Base-by-base conservation (phyloP, 768 basidiomycete genomes). In the Mrakia blollopis region DNA sequence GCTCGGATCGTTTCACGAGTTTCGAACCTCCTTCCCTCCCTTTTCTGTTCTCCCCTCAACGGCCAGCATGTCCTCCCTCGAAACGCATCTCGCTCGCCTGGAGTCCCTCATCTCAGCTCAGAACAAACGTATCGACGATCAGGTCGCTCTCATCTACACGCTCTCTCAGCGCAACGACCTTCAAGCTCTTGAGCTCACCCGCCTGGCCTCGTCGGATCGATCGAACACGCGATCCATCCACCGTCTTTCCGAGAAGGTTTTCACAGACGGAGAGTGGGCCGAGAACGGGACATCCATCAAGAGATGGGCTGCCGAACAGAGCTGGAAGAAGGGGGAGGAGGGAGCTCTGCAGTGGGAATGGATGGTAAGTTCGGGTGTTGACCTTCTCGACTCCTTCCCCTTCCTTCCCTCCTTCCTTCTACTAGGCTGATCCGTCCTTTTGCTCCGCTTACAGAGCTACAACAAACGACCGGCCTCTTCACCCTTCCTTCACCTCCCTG, bases 291-390 rank as follows among this genome's bases (percentile, higher is more conserved):
- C 65, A 2, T 25, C 21, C 9, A 7, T 41, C 65, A 35, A 37
- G 39, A 35, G 65, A 68, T 37, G 35, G 35, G 23, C 35, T 18
- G 35, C 65, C 1, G 65, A 39, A n/a, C 37, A 68, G 65, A 68
- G 39, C 18, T 68, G 65, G 65, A 68, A 41, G 65, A 25, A 39
- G 35, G 65, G 65, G 9, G 65, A 39, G 18, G 65, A 68, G 35
- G 65, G 65, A 39, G 32, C 65, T 18, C 32, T 39, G 1, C 21
- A 25, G 10, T 68, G 65, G 65, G 65, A 68, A 23, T 68, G 65
- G 65, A 35, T 39, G 37, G 65, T 68, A 7, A 18, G 65, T 44
- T 14, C 44, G 14, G n/a, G 7, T 68, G 35, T 57, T 57, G 57
- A 57, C 57, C 65, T 25, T 21, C 5, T 3, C 61, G 4, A 3